Conservation (phyloP, 169 alveolate species). For the Plasmodium vinckei region DNA sequence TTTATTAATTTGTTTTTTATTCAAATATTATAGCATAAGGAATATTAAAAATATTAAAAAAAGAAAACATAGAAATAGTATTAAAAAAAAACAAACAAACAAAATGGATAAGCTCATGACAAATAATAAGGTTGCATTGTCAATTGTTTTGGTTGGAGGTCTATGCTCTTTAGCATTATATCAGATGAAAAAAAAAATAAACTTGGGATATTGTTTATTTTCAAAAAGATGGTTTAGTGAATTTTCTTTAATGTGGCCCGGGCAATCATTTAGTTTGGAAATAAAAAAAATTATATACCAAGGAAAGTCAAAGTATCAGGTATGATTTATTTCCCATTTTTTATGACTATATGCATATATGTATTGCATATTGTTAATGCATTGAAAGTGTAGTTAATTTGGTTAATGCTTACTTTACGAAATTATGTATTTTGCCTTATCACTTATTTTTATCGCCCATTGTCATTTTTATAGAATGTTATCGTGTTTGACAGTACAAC, state of each 20-base stretch:
- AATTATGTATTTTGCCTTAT: background rate
- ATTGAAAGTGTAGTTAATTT: too few relatives aligned
- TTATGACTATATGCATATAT: too few relatives aligned
- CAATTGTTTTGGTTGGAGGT: constrained; percentile 40
- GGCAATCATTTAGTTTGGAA: constrained; percentile 76
- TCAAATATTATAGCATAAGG: background rate
- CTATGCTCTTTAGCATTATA: constrained; percentile 49
- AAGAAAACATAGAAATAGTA: background rate
- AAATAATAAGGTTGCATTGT: constrained; percentile 19
- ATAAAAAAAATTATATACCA: constrained; percentile 68
- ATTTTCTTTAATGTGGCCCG: constrained; percentile 69
- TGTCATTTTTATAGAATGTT: constrained; percentile 22
- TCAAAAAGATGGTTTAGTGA: constrained; percentile 72
- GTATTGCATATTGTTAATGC: too few relatives aligned
- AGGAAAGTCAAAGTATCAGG: constrained; percentile 83
- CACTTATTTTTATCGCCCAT: background rate
- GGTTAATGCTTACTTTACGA: background rate
- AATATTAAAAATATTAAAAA: background rate
- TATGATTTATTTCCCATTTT: background rate
- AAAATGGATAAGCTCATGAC: constrained; percentile 46
- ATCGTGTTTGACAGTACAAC: constrained; percentile 80
- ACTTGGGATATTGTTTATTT: constrained; percentile 16
- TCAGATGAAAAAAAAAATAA: constrained; percentile 38
- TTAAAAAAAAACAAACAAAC: background rate
- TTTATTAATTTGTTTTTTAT: background rate